phyloP scores from a whole-genome alignment of 805 yeast species.

The Naumovozyma dairenensis region DNA sequence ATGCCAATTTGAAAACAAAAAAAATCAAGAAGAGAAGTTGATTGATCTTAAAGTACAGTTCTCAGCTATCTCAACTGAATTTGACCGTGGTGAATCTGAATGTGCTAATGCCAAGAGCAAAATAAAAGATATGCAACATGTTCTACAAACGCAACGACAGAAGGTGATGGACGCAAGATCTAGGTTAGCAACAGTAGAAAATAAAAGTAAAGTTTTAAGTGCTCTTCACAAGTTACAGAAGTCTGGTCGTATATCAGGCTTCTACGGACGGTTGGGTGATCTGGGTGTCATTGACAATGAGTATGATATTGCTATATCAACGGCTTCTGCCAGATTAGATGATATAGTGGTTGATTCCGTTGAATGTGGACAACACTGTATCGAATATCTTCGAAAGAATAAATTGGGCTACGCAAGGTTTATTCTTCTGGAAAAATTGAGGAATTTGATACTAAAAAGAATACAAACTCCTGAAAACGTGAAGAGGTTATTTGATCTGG shows the following conservation, averaged over 20 bases:
- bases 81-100: conserved; percentile 48
- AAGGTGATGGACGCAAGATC: conserved; percentile 57
- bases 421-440: conserved; percentile 65
- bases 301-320: conserved; percentile 88
- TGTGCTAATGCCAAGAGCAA: conserved; percentile 39
- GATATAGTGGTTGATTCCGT: conserved; percentile 85
- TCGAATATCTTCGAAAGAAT: conserved; percentile 72
- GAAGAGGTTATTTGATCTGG: conserved; percentile 77
- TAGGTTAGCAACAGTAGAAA: conserved; percentile 46
- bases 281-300: conserved; percentile 82
- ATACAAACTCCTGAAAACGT: conserved; percentile 66
- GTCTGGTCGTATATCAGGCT: conserved; percentile 76
- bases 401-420: conserved; percentile 85
- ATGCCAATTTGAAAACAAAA: conserved; percentile 38
- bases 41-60: conserved; percentile 40
- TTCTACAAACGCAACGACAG: conserved; percentile 46
- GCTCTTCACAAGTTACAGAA: conserved; percentile 61
- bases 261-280: conserved; percentile 85
- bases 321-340: conserved; percentile 86
- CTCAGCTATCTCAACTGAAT: conserved; percentile 42
- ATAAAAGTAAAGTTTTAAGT: conserved; percentile 62
- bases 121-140: conserved; percentile 44
- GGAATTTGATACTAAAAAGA: conserved; percentile 46
- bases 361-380: conserved; percentile 63
- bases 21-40: conserved; percentile 39